Base-by-base conservation (phyloP, 75 land plant species). In the Cupressus sempervirens region DNA sequence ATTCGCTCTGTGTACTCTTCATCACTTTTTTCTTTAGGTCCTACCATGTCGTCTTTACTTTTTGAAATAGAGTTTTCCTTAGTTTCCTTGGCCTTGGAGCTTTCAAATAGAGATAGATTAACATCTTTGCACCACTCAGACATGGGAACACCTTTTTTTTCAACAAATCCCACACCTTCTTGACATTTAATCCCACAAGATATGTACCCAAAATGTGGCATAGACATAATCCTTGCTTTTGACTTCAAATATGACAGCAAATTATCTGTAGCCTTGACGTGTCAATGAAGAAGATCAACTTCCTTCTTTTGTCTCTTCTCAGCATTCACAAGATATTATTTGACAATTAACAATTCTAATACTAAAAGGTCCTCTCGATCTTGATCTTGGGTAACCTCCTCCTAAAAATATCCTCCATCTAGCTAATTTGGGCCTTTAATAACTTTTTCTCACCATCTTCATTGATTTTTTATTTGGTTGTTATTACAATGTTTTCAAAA, bases 181-280 rank as follows among this genome's bases (percentile, higher is more conserved):
- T n/a, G n/a, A n/a, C n/a, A n/a, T n/a, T n/a, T n/a, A n/a, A n/a
- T n/a, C n/a, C n/a, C n/a, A n/a, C n/a, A n/a, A n/a, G n/a, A n/a
- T n/a, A n/a, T n/a, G n/a, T n/a, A n/a, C n/a, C n/a, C n/a, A n/a
- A n/a, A n/a, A n/a, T n/a, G n/a, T n/a, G n/a, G n/a, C n/a, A n/a
- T n/a, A n/a, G n/a, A n/a, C n/a, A n/a, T n/a, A n/a, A n/a, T n/a
- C n/a, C n/a, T n/a, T n/a, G n/a, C n/a, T n/a, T n/a, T n/a, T n/a
- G n/a, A n/a, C n/a, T n/a, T n/a, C n/a, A n/a, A n/a, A n/a, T n/a
- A n/a, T n/a, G n/a, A n/a, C n/a, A n/a, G n/a, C n/a, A n/a, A n/a
- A n/a, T n/a, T n/a, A n/a, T n/a, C n/a, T n/a, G n/a, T 84, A 70
- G 97, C 89, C 84, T 90, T 93, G 11, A 94, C 89, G 67, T 93